These are phyloP conservation scores for Sanchytrium tribonematis DNA, from an alignment of 371 early-diverging fungal species.

Conservation along the genomic window DNA sequence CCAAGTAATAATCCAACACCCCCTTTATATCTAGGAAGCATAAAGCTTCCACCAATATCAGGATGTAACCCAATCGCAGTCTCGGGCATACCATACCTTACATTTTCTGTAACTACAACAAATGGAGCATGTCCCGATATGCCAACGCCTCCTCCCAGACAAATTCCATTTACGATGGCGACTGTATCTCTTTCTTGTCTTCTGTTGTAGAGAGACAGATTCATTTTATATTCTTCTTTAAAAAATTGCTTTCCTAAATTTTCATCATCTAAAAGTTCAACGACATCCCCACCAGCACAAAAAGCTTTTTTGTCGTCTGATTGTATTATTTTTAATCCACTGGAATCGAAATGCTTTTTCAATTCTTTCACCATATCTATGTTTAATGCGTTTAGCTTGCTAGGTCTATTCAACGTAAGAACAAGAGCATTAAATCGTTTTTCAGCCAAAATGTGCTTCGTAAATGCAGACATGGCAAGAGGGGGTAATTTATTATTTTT, in stretches of 20 bases:
- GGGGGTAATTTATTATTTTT: background rate
- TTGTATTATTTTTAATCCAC: slow-evolving; percentile 57
- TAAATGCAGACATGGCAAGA: no score
- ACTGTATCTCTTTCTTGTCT: slow-evolving; percentile 44
- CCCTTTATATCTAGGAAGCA: slow-evolving; percentile 65
- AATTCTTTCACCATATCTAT: slow-evolving; percentile 56
- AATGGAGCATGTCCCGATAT: slow-evolving; percentile 80
- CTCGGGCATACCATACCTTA: slow-evolving; percentile 77
- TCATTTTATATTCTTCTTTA: slow-evolving; percentile 59
- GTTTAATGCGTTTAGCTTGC: slow-evolving; percentile 59
- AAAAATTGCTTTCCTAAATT: slow-evolving; percentile 33
- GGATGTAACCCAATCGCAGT: slow-evolving; percentile 70
- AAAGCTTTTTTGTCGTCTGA: slow-evolving; percentile 39
- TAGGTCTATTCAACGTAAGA: slow-evolving; percentile 58
- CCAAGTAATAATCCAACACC: slow-evolving; percentile 71
- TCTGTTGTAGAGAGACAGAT: slow-evolving; percentile 34
- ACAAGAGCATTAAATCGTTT: background rate
- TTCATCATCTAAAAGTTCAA: slow-evolving; percentile 17
- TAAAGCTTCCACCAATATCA: slow-evolving; percentile 78
- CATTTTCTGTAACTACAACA: slow-evolving; percentile 63
- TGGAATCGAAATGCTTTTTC: slow-evolving; percentile 56
- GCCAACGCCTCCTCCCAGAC: slow-evolving; percentile 78
- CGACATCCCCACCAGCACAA: slow-evolving; percentile 92
- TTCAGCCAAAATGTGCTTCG: slow-evolving; percentile 1
- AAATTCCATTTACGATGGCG: slow-evolving; percentile 56